These are phyloP conservation scores for Stygiomarasmius scandens DNA, from an alignment of 1,284 basidiomycete species.

Conservation along the genomic window DNA sequence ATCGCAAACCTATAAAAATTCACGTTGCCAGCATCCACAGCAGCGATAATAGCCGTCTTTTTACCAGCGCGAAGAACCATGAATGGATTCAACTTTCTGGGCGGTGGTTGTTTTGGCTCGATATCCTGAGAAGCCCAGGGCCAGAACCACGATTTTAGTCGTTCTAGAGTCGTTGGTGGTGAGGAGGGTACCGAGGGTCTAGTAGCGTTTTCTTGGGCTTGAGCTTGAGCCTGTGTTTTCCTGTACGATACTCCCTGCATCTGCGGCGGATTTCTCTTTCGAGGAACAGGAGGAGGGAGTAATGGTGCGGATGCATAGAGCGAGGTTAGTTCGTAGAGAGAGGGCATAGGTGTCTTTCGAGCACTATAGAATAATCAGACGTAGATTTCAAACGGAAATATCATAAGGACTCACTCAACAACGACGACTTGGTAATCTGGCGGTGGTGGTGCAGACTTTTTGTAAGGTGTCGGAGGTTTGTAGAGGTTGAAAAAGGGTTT, in stretches of 20 bases:
- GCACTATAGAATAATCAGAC: slow-evolving; percentile 47
- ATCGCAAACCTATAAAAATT: slow-evolving; percentile 90
- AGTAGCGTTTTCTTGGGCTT: slow-evolving; percentile 13
- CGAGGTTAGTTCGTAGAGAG: slow-evolving; percentile 65
- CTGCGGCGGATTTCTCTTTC: slow-evolving; percentile 39
- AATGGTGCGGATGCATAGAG: slow-evolving; percentile 68
- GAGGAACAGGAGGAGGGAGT: slow-evolving; percentile 54
- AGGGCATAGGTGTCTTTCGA: slow-evolving; percentile 72
- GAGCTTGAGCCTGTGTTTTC: slow-evolving; percentile 13
- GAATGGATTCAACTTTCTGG: slow-evolving; percentile 62
- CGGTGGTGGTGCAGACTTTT: slow-evolving; percentile 74
- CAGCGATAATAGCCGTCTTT: slow-evolving; percentile 85
- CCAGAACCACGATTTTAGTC: slow-evolving; percentile 36
- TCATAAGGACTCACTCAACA: slow-evolving; percentile 69
- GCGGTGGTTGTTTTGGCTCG: neutral
- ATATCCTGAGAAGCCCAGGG: neutral
- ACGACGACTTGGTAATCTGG: slow-evolving; percentile 91
- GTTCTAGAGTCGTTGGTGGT: slow-evolving; percentile 9
- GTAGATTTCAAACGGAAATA: neutral
- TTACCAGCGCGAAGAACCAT: slow-evolving; percentile 83
- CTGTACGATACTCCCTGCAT: slow-evolving; percentile 12
- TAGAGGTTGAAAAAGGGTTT: slow-evolving; percentile 90
- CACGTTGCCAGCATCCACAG: slow-evolving; percentile 87
- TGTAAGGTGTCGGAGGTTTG: slow-evolving; percentile 85
- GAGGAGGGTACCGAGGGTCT: slow-evolving; percentile 2